These are phyloP conservation scores for Melocanna baccifera DNA, from an alignment of 176 grass and related monocot species.

Conservation along the genomic window DNA sequence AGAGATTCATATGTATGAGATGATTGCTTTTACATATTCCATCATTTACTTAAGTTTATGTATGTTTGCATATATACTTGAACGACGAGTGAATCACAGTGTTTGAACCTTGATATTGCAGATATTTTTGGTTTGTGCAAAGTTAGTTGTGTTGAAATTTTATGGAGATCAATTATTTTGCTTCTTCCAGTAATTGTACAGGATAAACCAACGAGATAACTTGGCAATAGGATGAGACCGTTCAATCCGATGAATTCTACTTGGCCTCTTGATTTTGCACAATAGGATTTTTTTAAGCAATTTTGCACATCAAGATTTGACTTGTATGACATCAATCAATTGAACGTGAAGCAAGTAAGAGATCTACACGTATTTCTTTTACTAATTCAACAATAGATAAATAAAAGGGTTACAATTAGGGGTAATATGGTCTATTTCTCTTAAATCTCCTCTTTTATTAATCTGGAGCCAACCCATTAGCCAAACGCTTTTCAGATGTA, in stretches of 20 bases:
- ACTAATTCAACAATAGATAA: no score
- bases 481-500: no score
- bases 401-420: no score
- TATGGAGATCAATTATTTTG: neutral
- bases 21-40: neutral
- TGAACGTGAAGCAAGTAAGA: no score
- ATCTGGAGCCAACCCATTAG: no score
- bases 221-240: neutral
- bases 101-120: neutral
- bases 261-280: neutral
- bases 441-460: no score
- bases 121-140: neutral
- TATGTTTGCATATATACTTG: neutral
- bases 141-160: neutral
- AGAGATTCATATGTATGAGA: neutral
- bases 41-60: neutral
- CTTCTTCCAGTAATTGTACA: neutral
- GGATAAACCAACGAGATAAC: neutral
- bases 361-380: no score
- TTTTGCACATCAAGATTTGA: neutral
- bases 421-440: no score
- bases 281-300: neutral
- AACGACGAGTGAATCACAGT: neutral
- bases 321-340: constrained; percentile 1
- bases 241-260: neutral